These are phyloP conservation scores for Podila epigama DNA, from an alignment of 192 early-diverging fungal genomes.

Conservation along the genomic window DNA sequence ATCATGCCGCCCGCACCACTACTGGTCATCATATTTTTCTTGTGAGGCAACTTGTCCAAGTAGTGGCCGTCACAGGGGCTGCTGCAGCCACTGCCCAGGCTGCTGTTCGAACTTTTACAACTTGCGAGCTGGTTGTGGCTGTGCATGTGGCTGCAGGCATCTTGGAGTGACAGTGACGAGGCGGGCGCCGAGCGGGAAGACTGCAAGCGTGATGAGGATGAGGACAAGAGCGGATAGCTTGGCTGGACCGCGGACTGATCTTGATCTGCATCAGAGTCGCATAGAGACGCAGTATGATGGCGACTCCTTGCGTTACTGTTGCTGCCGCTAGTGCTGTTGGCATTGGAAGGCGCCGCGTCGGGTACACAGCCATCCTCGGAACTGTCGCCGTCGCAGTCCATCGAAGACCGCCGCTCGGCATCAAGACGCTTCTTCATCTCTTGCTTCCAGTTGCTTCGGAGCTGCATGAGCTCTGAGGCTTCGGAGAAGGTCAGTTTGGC, in stretches of 20 bases:
- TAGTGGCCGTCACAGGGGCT: conserved; percentile 1
- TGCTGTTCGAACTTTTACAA: background rate
- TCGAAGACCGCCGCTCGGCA: background rate
- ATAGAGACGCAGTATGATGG: background rate
- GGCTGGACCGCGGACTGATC: background rate
- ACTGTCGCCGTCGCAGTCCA: background rate
- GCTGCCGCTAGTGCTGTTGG: conserved; percentile 22
- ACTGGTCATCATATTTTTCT: background rate
- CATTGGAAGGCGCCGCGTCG: background rate
- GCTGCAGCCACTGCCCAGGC: background rate
- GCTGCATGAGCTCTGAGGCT: conserved; percentile 41
- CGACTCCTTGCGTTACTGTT: conserved; percentile 9
- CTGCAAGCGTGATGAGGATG: background rate
- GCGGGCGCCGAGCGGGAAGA: background rate
- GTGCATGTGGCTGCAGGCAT: background rate
- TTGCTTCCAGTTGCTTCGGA: conserved; percentile 45
- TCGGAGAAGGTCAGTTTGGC: conserved; percentile 49
- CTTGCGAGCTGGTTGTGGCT: too few species aligned
- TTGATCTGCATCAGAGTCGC: background rate
- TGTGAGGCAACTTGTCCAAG: background rate
- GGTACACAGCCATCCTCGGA: background rate
- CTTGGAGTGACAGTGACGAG: background rate
- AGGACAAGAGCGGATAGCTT: background rate
- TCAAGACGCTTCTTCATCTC: conserved; percentile 42
- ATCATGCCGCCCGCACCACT: conserved; percentile 13